Base-by-base conservation (phyloP, 768 basidiomycete genomes). In the Ramaria sp. region DNA sequence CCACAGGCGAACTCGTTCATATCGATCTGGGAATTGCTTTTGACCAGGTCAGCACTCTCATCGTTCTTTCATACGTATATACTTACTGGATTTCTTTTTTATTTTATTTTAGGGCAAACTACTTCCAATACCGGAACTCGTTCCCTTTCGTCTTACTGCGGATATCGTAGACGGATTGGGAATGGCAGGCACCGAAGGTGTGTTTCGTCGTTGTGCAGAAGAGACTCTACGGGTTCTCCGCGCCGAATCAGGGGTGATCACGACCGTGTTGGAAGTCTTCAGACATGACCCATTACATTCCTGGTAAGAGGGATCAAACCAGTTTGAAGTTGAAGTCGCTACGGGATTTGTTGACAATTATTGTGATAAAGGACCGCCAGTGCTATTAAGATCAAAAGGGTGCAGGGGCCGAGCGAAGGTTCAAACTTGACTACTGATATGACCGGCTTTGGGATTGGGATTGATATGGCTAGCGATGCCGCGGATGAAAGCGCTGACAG, bases 1-100 rank as follows among this genome's bases (percentile, higher is more conserved):
- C 66, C 25, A 82, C 79, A 8, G 95, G 95, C 15, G 91, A 98
- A 63, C 75, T 94, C 43, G 82, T 98, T 6, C 93, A 96, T 65
- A 99, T 99, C 51, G 95, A 99, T 67, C 73, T 98, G 0, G 95
- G 95, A 0, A 92, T 98, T 56, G 92, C 93, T 0, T 98, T 99
- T 67, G 96, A 96, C 57, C 90, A 91, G 71, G 91, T 89, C 57
- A 60, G 74, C 25, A 1, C 9, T 32, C 10, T 32, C 30, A 10
- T 32, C 10, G 30, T 32, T 34, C 7, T 9, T 8, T n/a, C 8
- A 3, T 8, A 34, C 32, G 32, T 34, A 13, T 9, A 34, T 22
- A 48, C 3, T 34, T 8, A 32, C 38, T 38, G n/a, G n/a, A n/a
- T 32, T 15, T 6, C 32, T 7, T 30, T 34, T 43, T 37, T 25